phyloP scores from a whole-genome alignment of 83 land plant genomes.

The Diphasiastrum complanatum region DNA sequence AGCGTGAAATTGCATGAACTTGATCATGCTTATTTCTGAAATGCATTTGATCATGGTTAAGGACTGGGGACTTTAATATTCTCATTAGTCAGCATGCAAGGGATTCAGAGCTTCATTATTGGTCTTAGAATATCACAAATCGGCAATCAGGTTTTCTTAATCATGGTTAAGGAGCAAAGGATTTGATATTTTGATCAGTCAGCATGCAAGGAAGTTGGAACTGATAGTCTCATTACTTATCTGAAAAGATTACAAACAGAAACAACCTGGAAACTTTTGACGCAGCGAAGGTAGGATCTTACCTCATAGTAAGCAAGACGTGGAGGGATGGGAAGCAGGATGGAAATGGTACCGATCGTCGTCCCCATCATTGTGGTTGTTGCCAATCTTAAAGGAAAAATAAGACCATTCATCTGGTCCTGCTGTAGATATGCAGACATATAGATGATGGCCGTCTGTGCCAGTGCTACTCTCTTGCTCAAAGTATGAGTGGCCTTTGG shows the following conservation, averaged over 20 bases:
- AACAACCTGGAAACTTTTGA: background rate
- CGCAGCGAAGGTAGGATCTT: background rate
- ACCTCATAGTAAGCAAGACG: conserved; percentile 7
- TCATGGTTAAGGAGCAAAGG: too few relatives aligned
- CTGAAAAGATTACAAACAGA: background rate
- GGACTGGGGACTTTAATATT: too few relatives aligned
- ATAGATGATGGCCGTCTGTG: conserved; percentile 10
- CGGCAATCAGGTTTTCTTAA: too few relatives aligned
- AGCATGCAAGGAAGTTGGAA: background rate
- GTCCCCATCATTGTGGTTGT: conserved; percentile 9
- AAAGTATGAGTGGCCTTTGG: background rate
- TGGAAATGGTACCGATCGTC: background rate
- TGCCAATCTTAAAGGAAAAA: conserved; percentile 1
- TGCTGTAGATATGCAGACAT: conserved; percentile 3
- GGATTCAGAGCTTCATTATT: too few relatives aligned
- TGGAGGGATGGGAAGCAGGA: conserved; percentile 8
- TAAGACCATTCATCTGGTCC: background rate
- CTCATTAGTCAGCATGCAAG: too few relatives aligned
- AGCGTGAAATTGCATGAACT: too few relatives aligned
- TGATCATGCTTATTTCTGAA: too few relatives aligned
- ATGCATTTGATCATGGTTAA: too few relatives aligned
- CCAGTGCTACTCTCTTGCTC: conserved; percentile 10
- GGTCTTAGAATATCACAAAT: too few relatives aligned
- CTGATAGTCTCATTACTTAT: too few relatives aligned
- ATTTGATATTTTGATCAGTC: too few relatives aligned